Evolutionary conservation across 805 yeast genomes (phyloP).

Genomic region (Kodamaea kakaduensis): DNA sequence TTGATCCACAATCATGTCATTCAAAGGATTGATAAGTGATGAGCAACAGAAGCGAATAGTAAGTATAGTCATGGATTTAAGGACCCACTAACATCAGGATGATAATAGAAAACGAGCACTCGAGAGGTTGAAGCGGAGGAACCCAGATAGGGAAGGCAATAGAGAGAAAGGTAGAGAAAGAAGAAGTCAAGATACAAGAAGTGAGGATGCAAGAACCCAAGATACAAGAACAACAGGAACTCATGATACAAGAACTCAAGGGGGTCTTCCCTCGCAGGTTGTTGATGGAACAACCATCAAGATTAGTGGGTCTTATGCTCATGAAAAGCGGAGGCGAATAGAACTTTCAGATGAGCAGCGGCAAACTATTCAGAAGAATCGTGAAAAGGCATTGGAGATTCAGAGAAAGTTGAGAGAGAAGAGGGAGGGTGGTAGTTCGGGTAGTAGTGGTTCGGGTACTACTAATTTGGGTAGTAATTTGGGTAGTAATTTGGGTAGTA

Average conservation of each 20-base stretch:
- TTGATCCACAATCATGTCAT: constrained; percentile 16
- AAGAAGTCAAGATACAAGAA: too few relatives aligned
- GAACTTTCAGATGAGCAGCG: constrained; percentile 48
- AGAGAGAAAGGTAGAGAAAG: too few relatives aligned
- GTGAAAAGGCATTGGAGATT: constrained; percentile 50
- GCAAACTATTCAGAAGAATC: constrained; percentile 47
- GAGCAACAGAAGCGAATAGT: constrained; percentile 35
- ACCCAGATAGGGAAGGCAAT: too few relatives aligned
- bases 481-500: neutral
- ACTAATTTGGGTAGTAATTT: neutral
- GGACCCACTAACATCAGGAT: constrained; percentile 40
- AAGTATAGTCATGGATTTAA: constrained; percentile 18
- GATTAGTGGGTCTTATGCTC: constrained; percentile 6
- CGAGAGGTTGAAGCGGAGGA: constrained; percentile 47
- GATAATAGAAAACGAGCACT: constrained; percentile 61
- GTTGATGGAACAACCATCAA: constrained; percentile 6
- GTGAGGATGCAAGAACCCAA: too few relatives aligned
- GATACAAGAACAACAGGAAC: neutral
- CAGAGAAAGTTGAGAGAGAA: constrained; percentile 18
- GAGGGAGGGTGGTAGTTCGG: neutral
- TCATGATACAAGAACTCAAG: too few relatives aligned
- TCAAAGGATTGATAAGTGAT: constrained; percentile 25
- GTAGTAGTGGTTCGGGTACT: neutral
- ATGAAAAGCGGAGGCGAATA: constrained; percentile 20
- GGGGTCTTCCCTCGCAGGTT: constrained; percentile 4